Conservation (phyloP, 1,284 basidiomycete genomes). For the Filobasidium uniguttulatum region DNA sequence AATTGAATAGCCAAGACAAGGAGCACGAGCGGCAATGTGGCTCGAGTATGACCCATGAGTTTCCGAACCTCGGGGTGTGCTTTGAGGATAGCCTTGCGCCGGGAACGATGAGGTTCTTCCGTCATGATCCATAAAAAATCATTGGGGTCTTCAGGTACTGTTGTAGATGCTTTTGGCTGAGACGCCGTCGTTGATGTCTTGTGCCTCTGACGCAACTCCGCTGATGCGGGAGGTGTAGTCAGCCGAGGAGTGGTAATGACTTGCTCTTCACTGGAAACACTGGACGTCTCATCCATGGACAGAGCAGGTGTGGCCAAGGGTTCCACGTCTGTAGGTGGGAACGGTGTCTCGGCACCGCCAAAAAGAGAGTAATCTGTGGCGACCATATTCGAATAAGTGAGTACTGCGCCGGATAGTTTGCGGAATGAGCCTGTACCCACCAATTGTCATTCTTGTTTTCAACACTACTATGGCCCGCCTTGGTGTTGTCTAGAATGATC, state of each 20-base stretch:
- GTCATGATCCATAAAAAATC: slow-evolving; percentile 94
- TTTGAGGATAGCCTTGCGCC: slow-evolving; percentile 80
- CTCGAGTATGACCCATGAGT: slow-evolving; percentile 85
- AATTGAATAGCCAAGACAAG: slow-evolving; percentile 69
- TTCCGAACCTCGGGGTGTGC: slow-evolving; percentile 87
- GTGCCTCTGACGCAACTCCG: background rate
- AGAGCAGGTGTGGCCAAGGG: slow-evolving; percentile 6
- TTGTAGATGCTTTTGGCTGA: background rate
- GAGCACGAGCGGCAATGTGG: slow-evolving; percentile 77
- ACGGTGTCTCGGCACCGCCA: slow-evolving; percentile 17
- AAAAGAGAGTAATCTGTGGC: slow-evolving; percentile 17
- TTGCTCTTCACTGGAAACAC: background rate
- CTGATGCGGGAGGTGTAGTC: background rate
- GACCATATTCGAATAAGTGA: background rate
- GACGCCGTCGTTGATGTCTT: background rate
- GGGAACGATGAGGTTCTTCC: slow-evolving; percentile 85
- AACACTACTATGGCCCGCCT: too few species aligned
- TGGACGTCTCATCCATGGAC: background rate
- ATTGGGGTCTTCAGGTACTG: slow-evolving; percentile 18
- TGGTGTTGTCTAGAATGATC: too few species aligned
- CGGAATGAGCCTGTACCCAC: too few species aligned
- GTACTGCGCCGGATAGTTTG: too few species aligned
- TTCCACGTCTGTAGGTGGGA: slow-evolving; percentile 7
- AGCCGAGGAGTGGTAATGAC: background rate
- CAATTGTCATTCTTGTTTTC: too few species aligned